Percentiles rank a stretch among this genome's conserved stretches.
phyloP scores from a whole-genome alignment of 2,329 filamentous ascomycete species.

The Phaeosphaeriaceae sp. region DNA sequence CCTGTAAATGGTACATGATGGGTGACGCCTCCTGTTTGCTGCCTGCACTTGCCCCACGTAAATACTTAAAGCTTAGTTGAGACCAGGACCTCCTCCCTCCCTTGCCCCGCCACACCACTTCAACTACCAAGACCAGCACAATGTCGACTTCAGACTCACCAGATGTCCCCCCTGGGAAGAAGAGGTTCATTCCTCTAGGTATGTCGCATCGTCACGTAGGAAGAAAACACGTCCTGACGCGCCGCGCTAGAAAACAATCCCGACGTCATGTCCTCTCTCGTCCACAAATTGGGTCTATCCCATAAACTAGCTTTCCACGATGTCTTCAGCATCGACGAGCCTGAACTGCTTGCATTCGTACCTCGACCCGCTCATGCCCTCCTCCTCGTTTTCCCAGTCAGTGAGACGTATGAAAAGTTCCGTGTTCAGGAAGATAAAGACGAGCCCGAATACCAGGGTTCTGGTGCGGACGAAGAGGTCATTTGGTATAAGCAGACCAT shows the following conservation, averaged over 20 bases:
- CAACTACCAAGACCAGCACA: slow-evolving; percentile 9
- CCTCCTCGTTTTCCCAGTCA: slow-evolving; percentile 90
- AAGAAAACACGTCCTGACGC: slow-evolving; percentile 13
- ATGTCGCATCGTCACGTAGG: slow-evolving; percentile 8
- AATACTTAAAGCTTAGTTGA: slow-evolving; percentile 4
- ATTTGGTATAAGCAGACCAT: slow-evolving; percentile 98
- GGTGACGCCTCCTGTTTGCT: slow-evolving; percentile 20
- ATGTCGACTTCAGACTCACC: slow-evolving; percentile 41
- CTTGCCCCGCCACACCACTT: slow-evolving; percentile 17
- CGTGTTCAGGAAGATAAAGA: slow-evolving; percentile 75
- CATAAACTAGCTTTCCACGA: slow-evolving; percentile 80
- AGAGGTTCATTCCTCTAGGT: slow-evolving; percentile 50
- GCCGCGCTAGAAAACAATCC: slow-evolving; percentile 72
- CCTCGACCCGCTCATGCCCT: slow-evolving; percentile 88
- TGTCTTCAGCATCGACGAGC: slow-evolving; percentile 88
- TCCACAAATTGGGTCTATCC: slow-evolving; percentile 87
- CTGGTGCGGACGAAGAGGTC: slow-evolving; percentile 74
- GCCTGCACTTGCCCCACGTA: slow-evolving; percentile 21
- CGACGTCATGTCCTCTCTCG: slow-evolving; percentile 83
- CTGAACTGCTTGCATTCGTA: slow-evolving; percentile 82
- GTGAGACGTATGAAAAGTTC: slow-evolving; percentile 76
- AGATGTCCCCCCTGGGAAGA: slow-evolving; percentile 39
- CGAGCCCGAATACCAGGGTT: slow-evolving; percentile 68
- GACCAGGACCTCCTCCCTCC: not conserved
- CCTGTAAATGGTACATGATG: not conserved